Evolutionary conservation across 164 flowering plant species (phyloP).

Genomic region (Vitis rupestris): DNA sequence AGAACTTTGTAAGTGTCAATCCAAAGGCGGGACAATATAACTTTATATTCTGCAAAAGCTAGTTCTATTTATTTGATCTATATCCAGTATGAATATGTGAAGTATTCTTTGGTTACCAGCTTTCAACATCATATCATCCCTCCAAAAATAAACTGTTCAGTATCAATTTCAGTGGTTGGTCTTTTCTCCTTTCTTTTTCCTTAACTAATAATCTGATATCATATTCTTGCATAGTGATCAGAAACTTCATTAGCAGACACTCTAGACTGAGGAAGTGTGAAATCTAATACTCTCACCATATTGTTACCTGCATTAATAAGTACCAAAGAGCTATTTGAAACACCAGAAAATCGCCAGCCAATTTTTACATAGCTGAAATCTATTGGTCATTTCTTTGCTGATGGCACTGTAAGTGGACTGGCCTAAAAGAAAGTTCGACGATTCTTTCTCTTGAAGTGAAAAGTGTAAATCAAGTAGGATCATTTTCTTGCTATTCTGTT

Average conservation of each 20-base stretch:
- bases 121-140: too few species aligned
- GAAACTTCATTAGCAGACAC: neutral
- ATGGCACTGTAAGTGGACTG: too few species aligned
- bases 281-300: neutral
- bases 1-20: slow-evolving; percentile 59
- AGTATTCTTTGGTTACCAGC: neutral
- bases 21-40: neutral
- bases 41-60: neutral
- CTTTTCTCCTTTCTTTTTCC: neutral
- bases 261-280: neutral
- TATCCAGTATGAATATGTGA: neutral
- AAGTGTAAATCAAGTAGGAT: neutral
- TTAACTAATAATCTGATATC: neutral
- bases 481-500: neutral
- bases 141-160: too few species aligned
- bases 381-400: too few species aligned
- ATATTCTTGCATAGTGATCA: neutral
- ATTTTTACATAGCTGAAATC: too few species aligned
- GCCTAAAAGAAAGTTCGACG: too few species aligned
- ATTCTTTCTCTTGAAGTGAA: too few species aligned
- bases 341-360: too few species aligned
- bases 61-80: neutral
- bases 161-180: neutral
- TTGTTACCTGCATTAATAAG: neutral
- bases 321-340: neutral